Evolutionary conservation across 768 basidiomycete species (phyloP), one percentile per base, ranked within the genome.

Genomic region (Kondoa malvinella): DNA sequence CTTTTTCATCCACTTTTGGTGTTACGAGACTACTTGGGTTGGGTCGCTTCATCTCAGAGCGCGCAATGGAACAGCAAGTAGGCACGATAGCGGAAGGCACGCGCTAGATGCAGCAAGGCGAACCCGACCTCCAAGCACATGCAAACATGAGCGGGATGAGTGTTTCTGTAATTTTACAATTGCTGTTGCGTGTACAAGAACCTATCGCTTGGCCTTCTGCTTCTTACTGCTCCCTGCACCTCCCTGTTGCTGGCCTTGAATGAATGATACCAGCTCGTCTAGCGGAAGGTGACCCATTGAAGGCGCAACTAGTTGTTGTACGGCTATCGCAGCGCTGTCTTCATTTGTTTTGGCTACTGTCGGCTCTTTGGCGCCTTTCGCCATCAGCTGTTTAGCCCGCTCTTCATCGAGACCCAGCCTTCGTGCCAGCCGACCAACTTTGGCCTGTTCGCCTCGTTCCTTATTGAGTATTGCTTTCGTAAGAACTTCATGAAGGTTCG

Each of bases 381-480:
- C 61, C 27, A 63, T 27, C 3, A 63, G 61, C 61, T 63, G 61
- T n/a, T 63, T 63, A 33, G 61, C 61, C 32, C 61, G 16, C n/a
- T 63, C 61, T 63, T 63, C 61, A n/a, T 63, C 31, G n/a, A 63
- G 61, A 32, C 61, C 61, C 27, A 63, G n/a, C 8, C 61, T 27
- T 8, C 61, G 61, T 32, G 61, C 61, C 30, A 63, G 30, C n/a
- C 61, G 27, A 3, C 61, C 61, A 27, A 63, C 29, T 32, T 63
- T 63, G 32, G 61, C 61, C n/a, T 63, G 61, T 29, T 63, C 61
- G 61, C 61, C 30, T 27, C 61, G 27, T 17, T 63, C 61, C 26
- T 32, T 27, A n/a, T 63, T 63, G 61, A 63, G 61, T 16, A 63
- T 32, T 3, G 61, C 61, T 32, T 34, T 30, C 17, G 61, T 63